phyloP scores from a whole-genome alignment of 257 asterid genomes.

The Leptodermis oblonga region DNA sequence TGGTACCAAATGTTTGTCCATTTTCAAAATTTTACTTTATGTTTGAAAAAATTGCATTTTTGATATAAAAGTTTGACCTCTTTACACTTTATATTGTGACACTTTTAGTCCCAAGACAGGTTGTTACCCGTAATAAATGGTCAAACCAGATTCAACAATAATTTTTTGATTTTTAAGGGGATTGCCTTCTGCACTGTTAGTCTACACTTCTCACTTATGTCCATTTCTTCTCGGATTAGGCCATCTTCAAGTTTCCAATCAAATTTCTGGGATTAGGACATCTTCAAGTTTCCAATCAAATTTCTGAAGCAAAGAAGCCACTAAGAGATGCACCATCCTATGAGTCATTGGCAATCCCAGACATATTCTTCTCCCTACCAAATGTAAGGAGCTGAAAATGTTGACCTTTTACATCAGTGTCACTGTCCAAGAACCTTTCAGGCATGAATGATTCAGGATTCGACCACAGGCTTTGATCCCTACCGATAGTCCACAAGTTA shows the following conservation, averaged over 20 bases:
- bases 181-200: constrained; percentile 24
- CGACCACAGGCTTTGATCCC: constrained; percentile 29
- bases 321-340: constrained; percentile 35
- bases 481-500: constrained; percentile 36
- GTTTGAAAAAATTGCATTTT: no score
- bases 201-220: constrained; percentile 32
- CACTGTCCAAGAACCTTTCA: constrained; percentile 26
- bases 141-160: no score
- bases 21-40: no score
- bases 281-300: no score
- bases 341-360: constrained; percentile 35
- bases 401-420: constrained; percentile 19
- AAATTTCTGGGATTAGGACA: no score
- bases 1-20: no score
- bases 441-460: constrained; percentile 29
- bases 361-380: constrained; percentile 36
- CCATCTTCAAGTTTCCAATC: constrained; percentile 22
- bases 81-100: no score
- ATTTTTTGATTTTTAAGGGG: no score
- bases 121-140: no score
- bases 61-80: no score
- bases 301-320: constrained; percentile 21
- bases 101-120: no score
- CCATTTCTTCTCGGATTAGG: constrained; percentile 9
- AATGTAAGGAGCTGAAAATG: no score